Evolutionary conservation across 306 rosid genomes (phyloP).

Genomic region (Myrica gale): DNA sequence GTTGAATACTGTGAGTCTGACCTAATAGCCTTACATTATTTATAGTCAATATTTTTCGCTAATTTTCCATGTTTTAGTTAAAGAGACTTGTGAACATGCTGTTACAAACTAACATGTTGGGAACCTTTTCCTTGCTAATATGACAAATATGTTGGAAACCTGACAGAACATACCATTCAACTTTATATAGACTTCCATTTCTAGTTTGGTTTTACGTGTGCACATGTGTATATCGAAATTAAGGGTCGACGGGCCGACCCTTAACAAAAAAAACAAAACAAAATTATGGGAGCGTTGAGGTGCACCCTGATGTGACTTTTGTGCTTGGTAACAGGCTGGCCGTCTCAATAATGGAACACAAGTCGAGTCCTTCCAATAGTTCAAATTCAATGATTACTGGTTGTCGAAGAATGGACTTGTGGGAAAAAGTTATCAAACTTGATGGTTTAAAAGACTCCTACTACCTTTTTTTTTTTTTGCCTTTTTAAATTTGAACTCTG

Average conservation of each 20-base stretch:
- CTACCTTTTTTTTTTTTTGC: no score
- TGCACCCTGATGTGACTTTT: not conserved
- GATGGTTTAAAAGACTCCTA: not conserved
- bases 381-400: constrained; percentile 27
- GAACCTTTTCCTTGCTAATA: no score
- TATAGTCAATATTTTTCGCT: no score
- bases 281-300: constrained; percentile 13
- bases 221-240: no score
- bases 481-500: not conserved
- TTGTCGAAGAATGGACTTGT: constrained; percentile 15
- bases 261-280: not conserved
- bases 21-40: not conserved
- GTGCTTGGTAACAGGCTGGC: constrained; percentile 48
- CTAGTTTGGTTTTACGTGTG: not conserved
- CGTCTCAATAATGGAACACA: constrained; percentile 26
- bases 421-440: not conserved
- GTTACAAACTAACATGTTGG: no score
- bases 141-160: no score
- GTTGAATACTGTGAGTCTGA: not conserved
- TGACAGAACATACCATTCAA: no score
- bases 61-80: no score
- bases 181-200: no score
- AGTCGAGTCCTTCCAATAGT: constrained; percentile 32
- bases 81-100: no score
- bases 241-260: no score